phyloP scores from a whole-genome alignment of 208 protist genomes.

The Trichomonas tenax region DNA sequence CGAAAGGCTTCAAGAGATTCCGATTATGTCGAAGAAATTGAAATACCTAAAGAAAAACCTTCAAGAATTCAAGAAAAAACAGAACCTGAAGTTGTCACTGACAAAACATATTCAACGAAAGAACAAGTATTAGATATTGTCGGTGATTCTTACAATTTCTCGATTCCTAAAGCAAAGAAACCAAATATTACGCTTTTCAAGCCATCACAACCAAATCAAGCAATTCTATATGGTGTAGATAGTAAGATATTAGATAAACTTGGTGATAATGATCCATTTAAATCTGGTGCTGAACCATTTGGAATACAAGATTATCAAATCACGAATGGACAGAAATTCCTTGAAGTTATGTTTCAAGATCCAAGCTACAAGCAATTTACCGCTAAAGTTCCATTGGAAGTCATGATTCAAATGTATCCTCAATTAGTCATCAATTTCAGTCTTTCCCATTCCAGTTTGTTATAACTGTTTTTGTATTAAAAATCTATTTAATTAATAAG shows the following conservation, averaged over 20 bases:
- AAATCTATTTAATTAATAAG: too few species aligned
- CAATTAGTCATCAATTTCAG: neutral
- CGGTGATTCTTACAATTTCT: neutral
- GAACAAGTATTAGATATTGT: neutral
- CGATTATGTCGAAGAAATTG: neutral
- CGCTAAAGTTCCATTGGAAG: neutral
- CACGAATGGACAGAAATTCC: neutral
- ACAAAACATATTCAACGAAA: neutral
- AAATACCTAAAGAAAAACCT: neutral
- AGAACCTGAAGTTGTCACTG: neutral
- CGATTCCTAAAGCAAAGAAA: neutral
- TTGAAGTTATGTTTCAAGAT: neutral
- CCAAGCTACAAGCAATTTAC: neutral
- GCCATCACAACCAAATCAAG: neutral
- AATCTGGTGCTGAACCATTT: neutral
- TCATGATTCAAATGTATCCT: neutral
- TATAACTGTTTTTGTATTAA: too few species aligned
- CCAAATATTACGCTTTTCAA: neutral
- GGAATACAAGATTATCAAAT: neutral
- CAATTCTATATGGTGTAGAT: neutral
- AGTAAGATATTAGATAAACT: neutral
- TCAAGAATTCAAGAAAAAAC: neutral
- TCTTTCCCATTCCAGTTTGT: neutral
- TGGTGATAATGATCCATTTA: neutral
- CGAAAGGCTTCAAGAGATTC: neutral